Conservation (phyloP, 768 basidiomycete species). For the Mycena crocata region DNA sequence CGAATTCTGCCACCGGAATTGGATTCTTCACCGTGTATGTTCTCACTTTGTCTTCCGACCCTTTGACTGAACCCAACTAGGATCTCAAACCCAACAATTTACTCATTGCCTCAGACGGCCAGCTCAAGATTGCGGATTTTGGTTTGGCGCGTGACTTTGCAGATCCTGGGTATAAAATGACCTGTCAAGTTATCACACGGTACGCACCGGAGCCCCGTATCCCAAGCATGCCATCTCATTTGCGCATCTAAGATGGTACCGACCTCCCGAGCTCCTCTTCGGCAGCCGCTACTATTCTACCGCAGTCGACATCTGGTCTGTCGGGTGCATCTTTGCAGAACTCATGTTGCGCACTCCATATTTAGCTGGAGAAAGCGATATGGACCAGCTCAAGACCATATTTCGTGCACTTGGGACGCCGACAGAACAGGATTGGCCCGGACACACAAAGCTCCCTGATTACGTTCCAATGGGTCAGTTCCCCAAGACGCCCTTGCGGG, state of each 20-base stretch:
- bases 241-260: conserved; percentile 85
- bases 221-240: not conserved
- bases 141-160: conserved; percentile 97
- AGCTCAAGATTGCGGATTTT: conserved; percentile 98
- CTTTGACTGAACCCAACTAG: conserved; percentile 52
- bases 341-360: conserved; percentile 97
- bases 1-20: conserved; percentile 98
- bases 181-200: conserved; percentile 98
- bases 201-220: conserved; percentile 48
- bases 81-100: conserved; percentile 99
- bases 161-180: conserved; percentile 97
- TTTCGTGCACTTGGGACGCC: conserved; percentile 97
- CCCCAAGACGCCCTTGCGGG: conserved; percentile 83
- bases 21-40: conserved; percentile 91
- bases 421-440: conserved; percentile 97
- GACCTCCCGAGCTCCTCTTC: conserved; percentile 94
- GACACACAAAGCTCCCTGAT: conserved; percentile 90
- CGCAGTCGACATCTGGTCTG: conserved; percentile 96
- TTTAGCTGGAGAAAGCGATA: conserved; percentile 93
- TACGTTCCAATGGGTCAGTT: conserved; percentile 90
- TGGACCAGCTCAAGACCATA: conserved; percentile 95
- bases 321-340: conserved; percentile 98
- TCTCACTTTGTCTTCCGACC: conserved; percentile 2
- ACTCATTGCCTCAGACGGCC: conserved; percentile 89
- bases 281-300: conserved; percentile 92